Percentiles rank a stretch among this genome's conserved stretches.
phyloP scores from a whole-genome alignment of 2,329 filamentous ascomycete species.

The Lojkania enalia region DNA sequence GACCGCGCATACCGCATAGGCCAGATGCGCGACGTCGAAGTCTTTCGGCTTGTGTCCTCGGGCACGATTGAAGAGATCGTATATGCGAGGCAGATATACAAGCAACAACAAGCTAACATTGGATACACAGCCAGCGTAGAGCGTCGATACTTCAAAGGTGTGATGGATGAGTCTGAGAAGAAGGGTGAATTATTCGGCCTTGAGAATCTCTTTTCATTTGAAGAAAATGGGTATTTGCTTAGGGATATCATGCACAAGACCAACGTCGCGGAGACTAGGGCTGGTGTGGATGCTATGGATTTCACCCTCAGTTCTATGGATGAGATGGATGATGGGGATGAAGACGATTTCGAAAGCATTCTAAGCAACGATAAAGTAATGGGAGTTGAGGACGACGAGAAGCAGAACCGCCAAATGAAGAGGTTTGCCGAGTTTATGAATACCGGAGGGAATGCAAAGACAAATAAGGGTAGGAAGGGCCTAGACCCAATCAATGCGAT shows the following conservation, averaged over 20 bases:
- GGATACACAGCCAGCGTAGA: conserved; percentile 92
- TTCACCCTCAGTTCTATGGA: conserved; percentile 67
- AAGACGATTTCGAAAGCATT: conserved; percentile 30
- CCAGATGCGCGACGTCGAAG: conserved; percentile 89
- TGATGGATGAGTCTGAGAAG: conserved; percentile 78
- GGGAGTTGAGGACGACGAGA: conserved; percentile 30
- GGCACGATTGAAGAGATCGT: conserved; percentile 97
- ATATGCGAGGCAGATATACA: conserved; percentile 96
- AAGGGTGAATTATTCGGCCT: conserved; percentile 96
- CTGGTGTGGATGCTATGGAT: conserved; percentile 78
- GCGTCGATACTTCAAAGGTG: conserved; percentile 91
- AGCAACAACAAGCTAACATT: conserved; percentile 98
- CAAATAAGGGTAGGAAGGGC: conserved; percentile 43
- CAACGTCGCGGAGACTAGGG: conserved; percentile 90
- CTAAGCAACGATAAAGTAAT: conserved; percentile 28
- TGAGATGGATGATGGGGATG: conserved; percentile 25
- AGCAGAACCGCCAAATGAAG: conserved; percentile 62
- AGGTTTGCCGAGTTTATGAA: conserved; percentile 45
- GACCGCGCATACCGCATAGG: conserved; percentile 96
- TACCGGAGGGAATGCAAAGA: conserved; percentile 24
- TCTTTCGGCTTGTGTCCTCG: conserved; percentile 86
- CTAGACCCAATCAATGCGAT: conserved; percentile 84
- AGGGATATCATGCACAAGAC: conserved; percentile 98
- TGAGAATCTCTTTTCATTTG: conserved; percentile 81
- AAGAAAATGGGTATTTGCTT: conserved; percentile 76